Conservation (phyloP, 371 early-diverging fungal species). For the Gilbertella persicaria region DNA sequence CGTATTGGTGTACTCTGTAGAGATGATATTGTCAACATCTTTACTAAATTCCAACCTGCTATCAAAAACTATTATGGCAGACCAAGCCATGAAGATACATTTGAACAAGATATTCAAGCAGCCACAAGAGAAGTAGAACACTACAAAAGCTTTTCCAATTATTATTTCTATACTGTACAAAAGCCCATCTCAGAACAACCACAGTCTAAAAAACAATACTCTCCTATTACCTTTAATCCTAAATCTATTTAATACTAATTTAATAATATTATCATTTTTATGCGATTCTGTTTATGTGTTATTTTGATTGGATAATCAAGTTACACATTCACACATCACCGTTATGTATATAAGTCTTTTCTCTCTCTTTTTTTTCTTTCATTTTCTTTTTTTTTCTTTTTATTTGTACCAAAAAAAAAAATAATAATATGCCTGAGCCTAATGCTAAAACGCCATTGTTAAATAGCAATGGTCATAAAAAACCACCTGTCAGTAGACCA, state of each 20-base stretch:
- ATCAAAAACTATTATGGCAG: slow-evolving; percentile 5
- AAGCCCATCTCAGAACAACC: slow-evolving; percentile 12
- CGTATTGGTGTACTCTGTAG: slow-evolving; percentile 32
- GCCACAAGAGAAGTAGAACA: slow-evolving; percentile 26
- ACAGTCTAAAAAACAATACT: background rate
- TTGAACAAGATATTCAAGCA: slow-evolving; percentile 7
- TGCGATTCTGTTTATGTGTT: background rate
- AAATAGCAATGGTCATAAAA: slow-evolving; percentile 4
- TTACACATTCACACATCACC: background rate
- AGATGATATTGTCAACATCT: slow-evolving; percentile 30
- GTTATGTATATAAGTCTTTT: background rate
- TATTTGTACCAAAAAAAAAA: no score
- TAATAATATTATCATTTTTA: background rate
- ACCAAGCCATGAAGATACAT: slow-evolving; percentile 1
- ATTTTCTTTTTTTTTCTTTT: slow-evolving; percentile 4
- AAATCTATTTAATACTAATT: slow-evolving; percentile 13
- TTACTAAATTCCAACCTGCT: slow-evolving; percentile 22
- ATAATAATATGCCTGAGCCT: slow-evolving; percentile 26
- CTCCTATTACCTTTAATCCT: slow-evolving; percentile 7
- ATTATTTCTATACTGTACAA: slow-evolving; percentile 25
- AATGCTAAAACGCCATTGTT: slow-evolving; percentile 27
- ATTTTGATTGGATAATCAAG: background rate
- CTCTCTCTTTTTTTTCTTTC: slow-evolving; percentile 1
- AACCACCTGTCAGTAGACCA: slow-evolving; percentile 31
- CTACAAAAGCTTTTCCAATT: slow-evolving; percentile 30